Percentiles rank a stretch among this genome's conserved stretches.
phyloP scores from a whole-genome alignment of 495 filamentous ascomycete genomes.

The Hypoxylon subgilvum region DNA sequence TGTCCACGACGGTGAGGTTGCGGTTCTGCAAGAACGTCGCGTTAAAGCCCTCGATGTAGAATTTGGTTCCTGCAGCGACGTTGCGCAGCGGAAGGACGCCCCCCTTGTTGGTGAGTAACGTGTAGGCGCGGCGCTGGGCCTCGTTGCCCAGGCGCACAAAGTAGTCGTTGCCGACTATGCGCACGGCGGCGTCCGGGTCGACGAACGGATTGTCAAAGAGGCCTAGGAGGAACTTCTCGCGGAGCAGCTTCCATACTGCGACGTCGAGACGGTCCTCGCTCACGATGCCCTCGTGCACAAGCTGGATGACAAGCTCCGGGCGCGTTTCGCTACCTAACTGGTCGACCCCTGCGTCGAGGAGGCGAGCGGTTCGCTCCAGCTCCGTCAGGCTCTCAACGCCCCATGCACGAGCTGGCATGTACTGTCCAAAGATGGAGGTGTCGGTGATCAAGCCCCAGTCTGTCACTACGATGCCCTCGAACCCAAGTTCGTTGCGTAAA shows the following conservation, averaged over 20 bases:
- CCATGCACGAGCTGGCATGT: slow-evolving; percentile 34
- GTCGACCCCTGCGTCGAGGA: slow-evolving; percentile 47
- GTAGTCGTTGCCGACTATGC: slow-evolving; percentile 43
- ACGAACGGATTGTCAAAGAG: slow-evolving; percentile 66
- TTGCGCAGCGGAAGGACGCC: slow-evolving; percentile 33
- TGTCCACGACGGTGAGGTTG: slow-evolving; percentile 22
- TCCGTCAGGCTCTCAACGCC: slow-evolving; percentile 34
- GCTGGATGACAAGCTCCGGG: slow-evolving; percentile 47
- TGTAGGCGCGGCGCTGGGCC: slow-evolving; percentile 42
- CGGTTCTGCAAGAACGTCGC: slow-evolving; percentile 24
- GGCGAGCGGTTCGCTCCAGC: slow-evolving; percentile 30
- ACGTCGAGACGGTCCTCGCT: slow-evolving; percentile 57
- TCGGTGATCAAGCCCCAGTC: slow-evolving; percentile 47
- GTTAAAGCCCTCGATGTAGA: slow-evolving; percentile 44
- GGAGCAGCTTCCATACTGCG: slow-evolving; percentile 61
- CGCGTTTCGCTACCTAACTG: slow-evolving; percentile 48
- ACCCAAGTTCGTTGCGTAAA: slow-evolving; percentile 45
- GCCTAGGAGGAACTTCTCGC: slow-evolving; percentile 64
- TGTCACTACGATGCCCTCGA: slow-evolving; percentile 44
- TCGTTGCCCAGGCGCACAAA: slow-evolving; percentile 42
- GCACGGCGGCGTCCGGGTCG: slow-evolving; percentile 39
- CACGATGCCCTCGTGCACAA: slow-evolving; percentile 59
- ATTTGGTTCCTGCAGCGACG: slow-evolving; percentile 20
- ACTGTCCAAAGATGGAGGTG: slow-evolving; percentile 17
- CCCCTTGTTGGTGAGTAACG: slow-evolving; percentile 43